Evolutionary conservation across 108 stramenopile genomes (phyloP).

Genomic region (Pseudonitzschia delicatissima): DNA sequence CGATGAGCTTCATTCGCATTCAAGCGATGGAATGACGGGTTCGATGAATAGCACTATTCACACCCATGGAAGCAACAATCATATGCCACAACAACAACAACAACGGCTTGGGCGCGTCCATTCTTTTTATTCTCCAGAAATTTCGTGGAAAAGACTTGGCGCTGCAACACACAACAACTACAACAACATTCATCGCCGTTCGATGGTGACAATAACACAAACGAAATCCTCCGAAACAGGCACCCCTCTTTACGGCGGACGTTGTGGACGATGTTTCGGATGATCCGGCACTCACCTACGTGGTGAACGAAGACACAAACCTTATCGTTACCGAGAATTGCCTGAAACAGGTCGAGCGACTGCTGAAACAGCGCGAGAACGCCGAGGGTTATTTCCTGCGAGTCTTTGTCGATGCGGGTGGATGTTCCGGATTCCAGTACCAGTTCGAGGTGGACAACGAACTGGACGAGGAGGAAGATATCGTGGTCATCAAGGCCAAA

Average conservation of each 20-base stretch:
- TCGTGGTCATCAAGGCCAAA: slow-evolving; percentile 50
- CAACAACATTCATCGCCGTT: neutral
- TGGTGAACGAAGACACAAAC: slow-evolving; percentile 13
- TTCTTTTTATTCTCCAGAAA: no score
- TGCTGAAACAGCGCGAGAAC: slow-evolving; percentile 26
- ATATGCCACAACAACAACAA: no score
- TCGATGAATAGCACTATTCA: no score
- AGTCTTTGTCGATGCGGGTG: slow-evolving; percentile 87
- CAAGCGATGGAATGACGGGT: no score
- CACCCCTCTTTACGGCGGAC: neutral
- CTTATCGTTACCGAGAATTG: slow-evolving; percentile 38
- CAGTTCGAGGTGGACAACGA: slow-evolving; percentile 72
- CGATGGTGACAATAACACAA: slow-evolving; percentile 9
- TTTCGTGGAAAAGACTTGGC: no score
- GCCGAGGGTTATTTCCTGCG: slow-evolving; percentile 51
- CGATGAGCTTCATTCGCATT: no score
- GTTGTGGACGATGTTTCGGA: neutral
- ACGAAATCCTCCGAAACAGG: neutral
- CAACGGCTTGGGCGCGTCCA: no score
- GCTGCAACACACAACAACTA: no score
- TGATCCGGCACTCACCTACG: neutral
- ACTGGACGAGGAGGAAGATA: slow-evolving; percentile 57
- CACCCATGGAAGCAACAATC: no score
- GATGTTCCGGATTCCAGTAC: slow-evolving; percentile 88
- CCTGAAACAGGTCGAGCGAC: slow-evolving; percentile 28